A percentile compares a stretch with the other conserved stretches of the same genome.
Evolutionary conservation across 2,329 filamentous ascomycete genomes (phyloP).

Genomic region (Dactylellina sp.): DNA sequence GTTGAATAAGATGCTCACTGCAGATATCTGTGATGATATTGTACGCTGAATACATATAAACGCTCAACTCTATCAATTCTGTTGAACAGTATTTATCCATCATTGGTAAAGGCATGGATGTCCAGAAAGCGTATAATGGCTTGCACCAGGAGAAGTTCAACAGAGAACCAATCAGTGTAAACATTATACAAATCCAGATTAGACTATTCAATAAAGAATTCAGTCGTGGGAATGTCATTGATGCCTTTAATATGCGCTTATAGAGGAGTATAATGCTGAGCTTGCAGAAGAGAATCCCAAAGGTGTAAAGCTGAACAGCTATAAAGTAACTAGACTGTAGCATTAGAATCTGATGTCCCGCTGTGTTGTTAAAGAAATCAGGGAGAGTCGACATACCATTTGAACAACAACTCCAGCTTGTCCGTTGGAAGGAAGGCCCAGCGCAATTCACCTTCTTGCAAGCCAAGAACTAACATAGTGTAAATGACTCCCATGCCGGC

Average conservation of each 20-base stretch:
- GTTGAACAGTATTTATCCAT: conserved; percentile 41
- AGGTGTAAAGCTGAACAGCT: conserved; percentile 44
- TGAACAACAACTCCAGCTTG: conserved; percentile 35
- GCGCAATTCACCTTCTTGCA: conserved; percentile 29
- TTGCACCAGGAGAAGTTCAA: conserved; percentile 55
- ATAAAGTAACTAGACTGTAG: conserved; percentile 31
- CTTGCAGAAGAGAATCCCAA: conserved; percentile 48
- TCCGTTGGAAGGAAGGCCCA: conserved; percentile 24
- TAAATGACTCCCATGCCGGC: conserved; percentile 49
- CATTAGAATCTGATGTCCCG: conserved; percentile 2
- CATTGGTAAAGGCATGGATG: conserved; percentile 44
- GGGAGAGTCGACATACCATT: conserved; percentile 17
- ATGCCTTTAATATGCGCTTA: conserved; percentile 34
- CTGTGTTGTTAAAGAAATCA: neutral
- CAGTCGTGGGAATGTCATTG: conserved; percentile 26
- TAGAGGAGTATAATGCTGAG: conserved; percentile 52
- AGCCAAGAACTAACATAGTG: conserved; percentile 41
- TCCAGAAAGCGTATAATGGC: conserved; percentile 51
- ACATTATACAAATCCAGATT: conserved; percentile 41
- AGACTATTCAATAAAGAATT: conserved; percentile 25
- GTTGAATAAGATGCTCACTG: conserved; percentile 23
- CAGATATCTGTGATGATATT: conserved; percentile 48
- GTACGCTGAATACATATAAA: conserved; percentile 49
- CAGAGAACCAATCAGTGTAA: conserved; percentile 26
- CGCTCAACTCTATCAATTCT: conserved; percentile 27